Percentiles rank a stretch among this genome's conserved stretches.
phyloP scores from a whole-genome alignment of 257 asterid species.

The Verbena officinalis region DNA sequence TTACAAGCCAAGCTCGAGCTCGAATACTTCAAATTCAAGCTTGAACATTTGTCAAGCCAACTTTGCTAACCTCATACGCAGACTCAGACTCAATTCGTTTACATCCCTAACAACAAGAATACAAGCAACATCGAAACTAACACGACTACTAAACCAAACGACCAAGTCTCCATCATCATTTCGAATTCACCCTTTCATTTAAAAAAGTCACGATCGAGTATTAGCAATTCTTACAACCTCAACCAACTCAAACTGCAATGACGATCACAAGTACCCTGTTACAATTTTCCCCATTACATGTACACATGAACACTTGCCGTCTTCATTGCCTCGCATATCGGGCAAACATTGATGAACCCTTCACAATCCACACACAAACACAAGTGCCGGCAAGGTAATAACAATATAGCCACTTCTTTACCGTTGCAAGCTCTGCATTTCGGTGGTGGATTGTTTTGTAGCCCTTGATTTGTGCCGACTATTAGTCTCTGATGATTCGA shows the following conservation, averaged over 20 bases:
- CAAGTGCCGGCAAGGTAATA: conserved; percentile 74
- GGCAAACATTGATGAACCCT: conserved; percentile 55
- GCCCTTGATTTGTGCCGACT: conserved; percentile 21
- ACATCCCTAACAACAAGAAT: no score
- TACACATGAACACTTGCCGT: conserved; percentile 69
- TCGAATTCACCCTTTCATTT: neutral
- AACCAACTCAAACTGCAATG: conserved; percentile 23
- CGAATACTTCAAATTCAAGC: no score
- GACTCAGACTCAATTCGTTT: no score
- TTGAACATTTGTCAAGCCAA: neutral
- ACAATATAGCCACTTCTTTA: conserved; percentile 45
- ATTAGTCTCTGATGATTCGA: conserved; percentile 43
- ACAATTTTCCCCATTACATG: conserved; percentile 42
- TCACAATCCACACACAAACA: conserved; percentile 71
- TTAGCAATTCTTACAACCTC: conserved; percentile 30
- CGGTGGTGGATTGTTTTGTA: conserved; percentile 16
- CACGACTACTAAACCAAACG: conserved; percentile 5
- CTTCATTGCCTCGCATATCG: conserved; percentile 70
- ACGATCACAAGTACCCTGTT: conserved; percentile 44
- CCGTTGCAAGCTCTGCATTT: conserved; percentile 53
- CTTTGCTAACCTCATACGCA: no score
- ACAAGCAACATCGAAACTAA: neutral
- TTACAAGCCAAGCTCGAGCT: no score
- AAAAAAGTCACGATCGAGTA: conserved; percentile 16
- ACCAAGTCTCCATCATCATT: conserved; percentile 1